Percentiles rank a stretch among this genome's conserved stretches.
These are phyloP conservation scores for Hippophae tibetana DNA, from an alignment of 306 rosid species.

Conservation along the genomic window DNA sequence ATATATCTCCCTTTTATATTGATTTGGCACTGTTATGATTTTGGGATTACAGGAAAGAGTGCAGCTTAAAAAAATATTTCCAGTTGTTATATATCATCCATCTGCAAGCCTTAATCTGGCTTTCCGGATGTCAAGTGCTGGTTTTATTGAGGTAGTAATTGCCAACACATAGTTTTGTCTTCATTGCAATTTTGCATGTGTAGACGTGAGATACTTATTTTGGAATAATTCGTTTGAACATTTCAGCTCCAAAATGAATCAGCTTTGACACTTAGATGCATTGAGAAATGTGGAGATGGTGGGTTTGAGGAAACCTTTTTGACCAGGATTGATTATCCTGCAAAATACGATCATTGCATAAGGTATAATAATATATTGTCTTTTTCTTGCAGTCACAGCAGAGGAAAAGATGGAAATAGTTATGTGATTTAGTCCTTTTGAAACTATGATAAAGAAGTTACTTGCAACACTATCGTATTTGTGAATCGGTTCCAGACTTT, in stretches of 20 bases:
- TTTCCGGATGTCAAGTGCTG: slow-evolving; percentile 52
- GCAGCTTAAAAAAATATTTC: slow-evolving; percentile 57
- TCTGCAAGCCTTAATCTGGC: slow-evolving; percentile 59
- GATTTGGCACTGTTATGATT: slow-evolving; percentile 13
- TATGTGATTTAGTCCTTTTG: too few relatives aligned
- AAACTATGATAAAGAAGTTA: too few relatives aligned
- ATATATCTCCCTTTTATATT: slow-evolving; percentile 5
- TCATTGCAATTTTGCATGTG: not conserved
- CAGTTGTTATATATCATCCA: slow-evolving; percentile 54
- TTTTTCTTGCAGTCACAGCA: not conserved
- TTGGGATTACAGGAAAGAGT: slow-evolving; percentile 52
- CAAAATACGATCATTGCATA: slow-evolving; percentile 69
- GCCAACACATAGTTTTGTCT: slow-evolving; percentile 11
- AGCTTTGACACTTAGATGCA: slow-evolving; percentile 52
- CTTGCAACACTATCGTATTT: too few relatives aligned
- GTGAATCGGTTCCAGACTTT: not conserved
- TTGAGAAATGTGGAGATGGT: slow-evolving; percentile 61
- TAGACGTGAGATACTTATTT: not conserved
- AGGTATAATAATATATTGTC: slow-evolving; percentile 37
- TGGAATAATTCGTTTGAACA: slow-evolving; percentile 1
- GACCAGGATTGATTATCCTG: slow-evolving; percentile 71
- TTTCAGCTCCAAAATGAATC: slow-evolving; percentile 83
- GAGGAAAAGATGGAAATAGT: not conserved
- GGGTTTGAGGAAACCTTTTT: slow-evolving; percentile 85
- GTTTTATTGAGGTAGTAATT: slow-evolving; percentile 56